Base-by-base conservation (phyloP, 176 grass and related monocot species). In the Sorghum bicolor region DNA sequence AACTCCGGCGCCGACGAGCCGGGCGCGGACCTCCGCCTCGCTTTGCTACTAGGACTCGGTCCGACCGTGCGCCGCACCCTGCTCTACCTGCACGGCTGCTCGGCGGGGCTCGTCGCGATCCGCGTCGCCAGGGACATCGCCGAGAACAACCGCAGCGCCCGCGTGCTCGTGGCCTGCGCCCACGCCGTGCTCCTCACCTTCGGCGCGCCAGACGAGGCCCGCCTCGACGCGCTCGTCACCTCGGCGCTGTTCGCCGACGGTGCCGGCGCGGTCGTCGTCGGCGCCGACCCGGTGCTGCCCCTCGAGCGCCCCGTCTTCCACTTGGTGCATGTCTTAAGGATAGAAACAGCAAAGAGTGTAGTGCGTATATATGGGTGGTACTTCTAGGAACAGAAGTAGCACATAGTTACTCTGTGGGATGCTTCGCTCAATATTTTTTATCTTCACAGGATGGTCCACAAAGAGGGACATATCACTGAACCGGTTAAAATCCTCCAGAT, bases 91-190 rank as follows among this genome's bases (percentile, higher is more conserved):
- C 80, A 88, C 26, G 36, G 62, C 24, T 88, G 75, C 65, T 78
- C 72, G 33, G 78, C 87, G 9, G 86, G 77, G 3, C 65, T 75
- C 43, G 67, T 29, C 8, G 75, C 72, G 2, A 15, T 92, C n/a
- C 72, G 90, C 33, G 11, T 92, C 2, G 86, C 90, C 43, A 92
- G 88, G 86, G 90, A 92, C 67, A 28, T 88, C 10, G 86, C 90
- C 1, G 86, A 92, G 67, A 92, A 92, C 66, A 88, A 86, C 67
- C 76, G 29, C 24, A 73, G 82, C 30, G 82, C 90, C 4, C 82
- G 90, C 25, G 78, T 92, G 39, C 86, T 92, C 24, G 71, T 89
- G 14, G 44, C 84, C 0, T 87, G 80, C 36, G 82, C 87, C 1
- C 87, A 92, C 70, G 67, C 84, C 76, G 60, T 61, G 15, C 1